Base-by-base conservation (phyloP, 495 filamentous ascomycete species). In the Lasiosphaeris hirsuta region DNA sequence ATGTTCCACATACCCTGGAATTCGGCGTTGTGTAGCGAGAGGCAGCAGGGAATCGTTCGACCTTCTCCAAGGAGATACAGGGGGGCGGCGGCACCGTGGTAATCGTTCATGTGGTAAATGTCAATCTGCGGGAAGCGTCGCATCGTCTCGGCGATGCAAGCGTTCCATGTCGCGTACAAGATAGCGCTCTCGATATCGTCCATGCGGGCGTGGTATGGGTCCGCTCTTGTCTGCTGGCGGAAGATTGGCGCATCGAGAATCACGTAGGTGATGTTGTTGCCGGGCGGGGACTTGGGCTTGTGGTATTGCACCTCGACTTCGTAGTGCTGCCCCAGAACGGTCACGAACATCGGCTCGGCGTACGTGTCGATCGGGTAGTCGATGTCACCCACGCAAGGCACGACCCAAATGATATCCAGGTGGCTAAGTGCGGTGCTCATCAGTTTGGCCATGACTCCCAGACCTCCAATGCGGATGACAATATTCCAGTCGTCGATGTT, bases 81-180 rank as follows among this genome's bases (percentile, higher is more conserved):
- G 10, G 86, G 87, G 37, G 88, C 88, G 5, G 87, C 69, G 15
- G 87, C 84, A 34, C 88, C 88, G 57, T 91, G 88, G 65, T 90
- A 91, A 66, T 91, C 88, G 69, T 91, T 91, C 63, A 90, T 86
- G 66, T 91, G 88, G 64, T 91, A 91, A 17, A 91, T 65, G 62
- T 90, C 86, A 42, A 89, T 75, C 0, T 84, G 23, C 23, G 23
- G 80, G 64, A 83, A 84, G 17, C 80, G 75, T 37, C 68, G 78
- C 51, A 88, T 79, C 0, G 84, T 69, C 51, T 85, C 75, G 1
- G 86, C 83, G 60, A 89, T 87, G 57, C 86, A 89, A 56, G 81
- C 79, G 57, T 90, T 90, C 86, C 86, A 90, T 0, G 86, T 84
- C 0, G 85, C 86, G 64, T 90, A 90, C 69, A 87, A 84, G 41